phyloP scores from a whole-genome alignment of 768 basidiomycete species.

The Leucocoprinus leucothites region DNA sequence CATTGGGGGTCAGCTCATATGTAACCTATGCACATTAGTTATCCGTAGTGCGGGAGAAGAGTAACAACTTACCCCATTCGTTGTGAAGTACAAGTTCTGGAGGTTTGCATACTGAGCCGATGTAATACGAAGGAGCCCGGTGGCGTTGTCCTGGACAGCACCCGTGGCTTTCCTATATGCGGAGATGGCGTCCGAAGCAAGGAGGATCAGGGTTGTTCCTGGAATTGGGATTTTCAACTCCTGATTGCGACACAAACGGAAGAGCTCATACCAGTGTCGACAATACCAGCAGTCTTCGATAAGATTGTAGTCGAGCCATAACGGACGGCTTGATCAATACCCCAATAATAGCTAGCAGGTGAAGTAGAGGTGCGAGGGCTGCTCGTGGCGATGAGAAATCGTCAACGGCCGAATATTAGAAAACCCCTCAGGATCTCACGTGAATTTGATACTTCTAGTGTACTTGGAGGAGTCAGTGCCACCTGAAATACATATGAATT shows the following conservation, averaged over 20 bases:
- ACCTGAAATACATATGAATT: conserved; percentile 24
- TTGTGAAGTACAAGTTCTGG: conserved; percentile 54
- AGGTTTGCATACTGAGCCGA: conserved; percentile 46
- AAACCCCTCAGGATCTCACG: conserved; percentile 20
- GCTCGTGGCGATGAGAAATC: background rate
- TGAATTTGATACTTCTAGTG: conserved; percentile 39
- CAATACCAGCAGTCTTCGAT: conserved; percentile 48
- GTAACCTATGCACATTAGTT: conserved; percentile 30
- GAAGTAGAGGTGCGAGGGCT: conserved; percentile 46
- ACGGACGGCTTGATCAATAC: conserved; percentile 52
- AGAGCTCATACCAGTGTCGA: conserved; percentile 45
- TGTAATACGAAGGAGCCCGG: conserved; percentile 55
- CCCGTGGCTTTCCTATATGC: conserved; percentile 45
- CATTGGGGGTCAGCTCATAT: conserved; percentile 60
- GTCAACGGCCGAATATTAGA: background rate
- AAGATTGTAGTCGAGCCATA: conserved; percentile 49
- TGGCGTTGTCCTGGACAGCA: conserved; percentile 31
- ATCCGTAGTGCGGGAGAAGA: background rate
- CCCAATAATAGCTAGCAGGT: conserved; percentile 54
- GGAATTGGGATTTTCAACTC: background rate
- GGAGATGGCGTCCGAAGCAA: conserved; percentile 44
- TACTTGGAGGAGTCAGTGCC: conserved; percentile 43
- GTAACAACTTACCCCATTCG: conserved; percentile 40
- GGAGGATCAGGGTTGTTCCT: conserved; percentile 50
- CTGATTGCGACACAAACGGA: background rate